These are phyloP conservation scores for Camelina neglecta DNA, from an alignment of 345 rosid genomes.

Conservation along the genomic window DNA sequence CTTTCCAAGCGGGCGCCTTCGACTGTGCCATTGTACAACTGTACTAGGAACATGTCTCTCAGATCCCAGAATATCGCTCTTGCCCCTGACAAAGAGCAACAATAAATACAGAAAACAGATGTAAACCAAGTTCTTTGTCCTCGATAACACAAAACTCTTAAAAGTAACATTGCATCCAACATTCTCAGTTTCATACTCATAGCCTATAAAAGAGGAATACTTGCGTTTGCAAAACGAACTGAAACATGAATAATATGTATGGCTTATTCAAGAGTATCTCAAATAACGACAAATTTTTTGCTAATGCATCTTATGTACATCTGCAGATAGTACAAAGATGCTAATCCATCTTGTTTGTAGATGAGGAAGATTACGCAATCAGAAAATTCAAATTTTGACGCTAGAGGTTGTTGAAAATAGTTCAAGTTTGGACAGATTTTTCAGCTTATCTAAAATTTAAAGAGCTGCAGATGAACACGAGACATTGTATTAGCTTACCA, in stretches of 20 bases:
- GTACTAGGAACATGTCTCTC: constrained; percentile 69
- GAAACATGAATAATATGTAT: neutral
- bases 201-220: neutral
- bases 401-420: neutral
- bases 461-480: constrained; percentile 13
- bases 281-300: neutral
- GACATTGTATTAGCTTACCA: constrained; percentile 59
- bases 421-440: constrained; percentile 3
- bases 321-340: neutral
- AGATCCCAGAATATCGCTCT: constrained; percentile 91
- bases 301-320: constrained; percentile 7
- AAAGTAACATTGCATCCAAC: constrained; percentile 7
- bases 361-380: neutral
- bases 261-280: neutral
- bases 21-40: constrained; percentile 72
- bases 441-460: constrained; percentile 8
- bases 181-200: neutral
- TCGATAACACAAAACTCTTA: neutral
- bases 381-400: constrained; percentile 1
- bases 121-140: constrained; percentile 2
- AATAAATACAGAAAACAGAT: constrained; percentile 9
- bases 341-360: neutral
- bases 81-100: constrained; percentile 58
- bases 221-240: constrained; percentile 1
- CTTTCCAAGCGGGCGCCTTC: constrained; percentile 80